phyloP scores from a whole-genome alignment of 2,329 filamentous ascomycete genomes.

The Celoporthe dispersa region DNA sequence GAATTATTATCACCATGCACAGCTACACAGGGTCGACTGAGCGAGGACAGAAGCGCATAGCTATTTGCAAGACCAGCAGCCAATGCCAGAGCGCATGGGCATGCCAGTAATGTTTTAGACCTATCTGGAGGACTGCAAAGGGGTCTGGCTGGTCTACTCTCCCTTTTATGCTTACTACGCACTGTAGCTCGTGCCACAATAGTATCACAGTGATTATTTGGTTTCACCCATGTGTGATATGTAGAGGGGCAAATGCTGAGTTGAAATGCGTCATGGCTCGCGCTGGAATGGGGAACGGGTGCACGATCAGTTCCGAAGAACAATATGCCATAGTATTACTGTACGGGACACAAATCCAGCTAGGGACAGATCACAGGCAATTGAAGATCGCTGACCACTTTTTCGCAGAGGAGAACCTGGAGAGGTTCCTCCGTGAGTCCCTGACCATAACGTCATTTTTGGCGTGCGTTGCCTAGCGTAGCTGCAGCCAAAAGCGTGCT shows the following conservation, averaged over 20 bases:
- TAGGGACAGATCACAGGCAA: background rate
- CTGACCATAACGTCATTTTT: conserved; percentile 16
- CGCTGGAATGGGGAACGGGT: background rate
- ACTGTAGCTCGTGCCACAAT: background rate
- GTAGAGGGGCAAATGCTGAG: background rate
- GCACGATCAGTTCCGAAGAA: background rate
- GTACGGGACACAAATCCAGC: background rate
- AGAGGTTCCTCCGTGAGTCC: background rate
- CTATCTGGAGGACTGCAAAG: no score
- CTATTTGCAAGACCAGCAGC: no score
- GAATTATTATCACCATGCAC: no score
- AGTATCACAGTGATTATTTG: background rate
- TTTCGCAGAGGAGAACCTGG: background rate
- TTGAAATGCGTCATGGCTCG: background rate
- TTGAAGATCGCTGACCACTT: background rate
- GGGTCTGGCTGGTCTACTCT: background rate
- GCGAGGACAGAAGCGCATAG: no score
- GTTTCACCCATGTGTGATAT: background rate
- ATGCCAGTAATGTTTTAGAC: no score
- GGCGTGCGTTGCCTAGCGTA: conserved; percentile 13
- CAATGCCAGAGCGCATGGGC: no score
- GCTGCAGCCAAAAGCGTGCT: background rate
- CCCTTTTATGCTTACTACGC: background rate
- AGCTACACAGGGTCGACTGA: no score
- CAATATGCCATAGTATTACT: background rate